These are phyloP conservation scores for Aureobasidium lini DNA, from an alignment of 2,329 filamentous ascomycete species.

Conservation along the genomic window DNA sequence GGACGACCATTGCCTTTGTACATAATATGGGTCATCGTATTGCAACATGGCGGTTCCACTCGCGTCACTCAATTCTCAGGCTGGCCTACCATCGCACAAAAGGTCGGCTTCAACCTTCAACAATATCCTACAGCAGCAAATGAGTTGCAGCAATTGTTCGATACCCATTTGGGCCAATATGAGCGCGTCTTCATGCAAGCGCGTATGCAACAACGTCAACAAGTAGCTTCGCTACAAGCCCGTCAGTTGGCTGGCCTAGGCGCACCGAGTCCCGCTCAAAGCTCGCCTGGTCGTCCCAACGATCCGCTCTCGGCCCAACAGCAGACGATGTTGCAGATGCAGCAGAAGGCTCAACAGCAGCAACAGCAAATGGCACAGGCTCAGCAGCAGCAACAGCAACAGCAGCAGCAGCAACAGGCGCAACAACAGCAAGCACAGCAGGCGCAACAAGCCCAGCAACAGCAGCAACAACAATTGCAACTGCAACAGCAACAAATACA, in stretches of 20 bases:
- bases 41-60: slow-evolving; percentile 70
- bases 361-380: slow-evolving; percentile 18
- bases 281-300: slow-evolving; percentile 24
- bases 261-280: slow-evolving; percentile 17
- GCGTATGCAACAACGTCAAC: slow-evolving; percentile 36
- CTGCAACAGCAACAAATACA: slow-evolving; percentile 18
- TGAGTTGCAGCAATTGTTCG: slow-evolving; percentile 65
- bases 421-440: background rate
- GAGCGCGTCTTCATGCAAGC: slow-evolving; percentile 60
- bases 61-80: slow-evolving; percentile 60
- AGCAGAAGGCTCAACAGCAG: slow-evolving; percentile 24
- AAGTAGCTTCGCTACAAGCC: slow-evolving; percentile 27
- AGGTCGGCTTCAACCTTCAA: slow-evolving; percentile 34
- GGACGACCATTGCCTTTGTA: slow-evolving; percentile 69
- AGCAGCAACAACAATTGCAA: slow-evolving; percentile 11
- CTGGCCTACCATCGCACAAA: slow-evolving; percentile 65
- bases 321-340: slow-evolving; percentile 25
- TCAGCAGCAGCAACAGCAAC: slow-evolving; percentile 15
- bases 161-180: slow-evolving; percentile 67
- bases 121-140: slow-evolving; percentile 55
- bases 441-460: background rate
- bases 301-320: slow-evolving; percentile 14
- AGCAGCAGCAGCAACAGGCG: slow-evolving; percentile 16
- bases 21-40: slow-evolving; percentile 68
- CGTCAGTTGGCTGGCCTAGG: slow-evolving; percentile 34